These are phyloP conservation scores for Phoma herbarum DNA, from an alignment of 2,329 filamentous ascomycete species.

Conservation along the genomic window DNA sequence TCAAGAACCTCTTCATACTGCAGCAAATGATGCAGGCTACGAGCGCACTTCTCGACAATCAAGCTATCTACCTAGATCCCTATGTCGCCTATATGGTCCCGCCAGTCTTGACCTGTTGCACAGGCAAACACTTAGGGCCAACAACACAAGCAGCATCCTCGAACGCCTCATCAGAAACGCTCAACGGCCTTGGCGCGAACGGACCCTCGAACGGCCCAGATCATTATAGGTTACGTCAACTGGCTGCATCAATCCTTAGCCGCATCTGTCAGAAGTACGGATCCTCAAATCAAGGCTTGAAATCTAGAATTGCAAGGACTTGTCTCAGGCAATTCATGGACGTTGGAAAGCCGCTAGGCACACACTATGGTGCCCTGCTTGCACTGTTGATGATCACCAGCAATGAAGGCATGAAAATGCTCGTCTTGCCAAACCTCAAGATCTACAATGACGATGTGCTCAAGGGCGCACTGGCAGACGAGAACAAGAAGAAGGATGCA, in stretches of 20 bases:
- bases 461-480: constrained; percentile 60
- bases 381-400: constrained; percentile 82
- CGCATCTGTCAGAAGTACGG: constrained; percentile 84
- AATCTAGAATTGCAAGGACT: constrained; percentile 88
- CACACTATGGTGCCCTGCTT: constrained; percentile 87
- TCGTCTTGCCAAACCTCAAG: constrained; percentile 72
- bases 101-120: constrained; percentile 88
- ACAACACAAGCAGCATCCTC: constrained; percentile 61
- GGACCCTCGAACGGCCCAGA: constrained; percentile 49
- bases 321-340: constrained; percentile 94
- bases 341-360: constrained; percentile 79
- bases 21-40: constrained; percentile 93
- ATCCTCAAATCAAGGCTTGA: constrained; percentile 79
- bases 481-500: constrained; percentile 65
- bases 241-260: constrained; percentile 82
- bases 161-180: constrained; percentile 57
- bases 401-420: constrained; percentile 66
- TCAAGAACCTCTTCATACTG: constrained; percentile 88
- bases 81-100: constrained; percentile 78
- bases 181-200: constrained; percentile 45
- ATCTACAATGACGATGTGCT: constrained; percentile 68
- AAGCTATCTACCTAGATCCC: constrained; percentile 76
- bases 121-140: constrained; percentile 80
- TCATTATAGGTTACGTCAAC: constrained; percentile 83
- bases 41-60: constrained; percentile 83